Conservation (phyloP, 148 eudicot species). For the Gaultheria prostrata region DNA sequence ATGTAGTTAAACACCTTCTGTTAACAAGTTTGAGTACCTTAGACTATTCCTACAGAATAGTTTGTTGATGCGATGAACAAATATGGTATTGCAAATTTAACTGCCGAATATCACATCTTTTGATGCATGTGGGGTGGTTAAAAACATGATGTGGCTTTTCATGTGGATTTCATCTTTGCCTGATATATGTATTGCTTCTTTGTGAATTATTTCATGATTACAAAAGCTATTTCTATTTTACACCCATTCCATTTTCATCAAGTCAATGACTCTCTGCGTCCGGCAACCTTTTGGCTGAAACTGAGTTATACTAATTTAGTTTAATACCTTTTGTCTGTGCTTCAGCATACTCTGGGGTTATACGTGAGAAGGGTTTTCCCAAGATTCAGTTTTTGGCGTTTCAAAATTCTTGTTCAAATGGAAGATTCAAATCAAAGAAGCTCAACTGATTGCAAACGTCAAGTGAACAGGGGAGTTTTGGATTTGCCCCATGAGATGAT, state of each 20-base stretch:
- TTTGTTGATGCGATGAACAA: not conserved
- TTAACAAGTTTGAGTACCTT: not conserved
- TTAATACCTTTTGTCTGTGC: not conserved
- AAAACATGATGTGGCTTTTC: not conserved
- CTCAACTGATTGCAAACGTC: not conserved
- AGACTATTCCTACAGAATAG: not conserved
- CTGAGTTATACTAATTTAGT: not conserved
- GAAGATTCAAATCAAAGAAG: not conserved
- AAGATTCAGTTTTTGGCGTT: not conserved
- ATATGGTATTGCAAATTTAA: not conserved
- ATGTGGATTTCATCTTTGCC: not conserved
- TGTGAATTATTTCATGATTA: not conserved
- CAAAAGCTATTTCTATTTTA: not conserved
- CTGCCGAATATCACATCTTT: not conserved
- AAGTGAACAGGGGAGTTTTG: not conserved
- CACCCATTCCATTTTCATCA: not conserved
- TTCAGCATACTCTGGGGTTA: not conserved
- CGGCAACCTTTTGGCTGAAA: not conserved
- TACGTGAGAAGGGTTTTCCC: not conserved
- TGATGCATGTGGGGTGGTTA: not conserved
- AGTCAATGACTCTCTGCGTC: not conserved
- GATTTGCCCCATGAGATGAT: constrained; percentile 10
- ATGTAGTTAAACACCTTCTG: not conserved
- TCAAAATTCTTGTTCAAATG: not conserved
- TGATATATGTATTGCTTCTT: not conserved